Base-by-base conservation (phyloP, 805 yeast genomes). In the Metschnikowia borealis region DNA sequence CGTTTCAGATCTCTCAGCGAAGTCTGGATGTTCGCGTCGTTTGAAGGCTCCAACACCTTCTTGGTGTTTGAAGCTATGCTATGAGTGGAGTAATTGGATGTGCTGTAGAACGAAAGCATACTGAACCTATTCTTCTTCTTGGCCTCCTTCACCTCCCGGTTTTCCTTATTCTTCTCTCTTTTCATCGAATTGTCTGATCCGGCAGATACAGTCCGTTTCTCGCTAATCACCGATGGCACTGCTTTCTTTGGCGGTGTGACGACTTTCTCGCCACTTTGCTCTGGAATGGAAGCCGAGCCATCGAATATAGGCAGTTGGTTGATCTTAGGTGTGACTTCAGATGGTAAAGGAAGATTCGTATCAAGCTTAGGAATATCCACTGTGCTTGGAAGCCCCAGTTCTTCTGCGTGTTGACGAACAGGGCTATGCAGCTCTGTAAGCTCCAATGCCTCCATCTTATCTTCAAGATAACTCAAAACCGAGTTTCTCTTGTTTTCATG, bases 61-160 rank as follows among this genome's bases (percentile, higher is more conserved):
- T 62, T 67, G 36, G 51, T 26, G 21, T 55, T 41, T 6, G 50
- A 42, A 45, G 57, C 29, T 32, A 49, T 33, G 20, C 53, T 52
- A 31, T 48, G 47, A 15, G 54, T 38, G 15, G 70, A 57, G 10
- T 62, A 49, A 46, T 66, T 63, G 45, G 71, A 69, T 40, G 62
- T 62, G 44, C 70, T 65, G 62, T 74, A 74, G 60, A 75, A 70
- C 3, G 77, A 72, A 44, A 75, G 66, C 33, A 73, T 52, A 58
- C 78, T 73, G 55, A 74, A 74, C 48, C 79, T 56, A 52, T 74
- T 74, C 34, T 67, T 61, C 56, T 70, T 72, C 59, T 73, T 74
- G 32, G 48, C 52, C 37, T 57, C 64, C 35, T 52, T 51, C 23
- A 52, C 56, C 21, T 67, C 72, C 34, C 61, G 64, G 50, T 61